Base-by-base conservation (phyloP, 2,329 filamentous ascomycete genomes). In the Aspergillus alliaceus region DNA sequence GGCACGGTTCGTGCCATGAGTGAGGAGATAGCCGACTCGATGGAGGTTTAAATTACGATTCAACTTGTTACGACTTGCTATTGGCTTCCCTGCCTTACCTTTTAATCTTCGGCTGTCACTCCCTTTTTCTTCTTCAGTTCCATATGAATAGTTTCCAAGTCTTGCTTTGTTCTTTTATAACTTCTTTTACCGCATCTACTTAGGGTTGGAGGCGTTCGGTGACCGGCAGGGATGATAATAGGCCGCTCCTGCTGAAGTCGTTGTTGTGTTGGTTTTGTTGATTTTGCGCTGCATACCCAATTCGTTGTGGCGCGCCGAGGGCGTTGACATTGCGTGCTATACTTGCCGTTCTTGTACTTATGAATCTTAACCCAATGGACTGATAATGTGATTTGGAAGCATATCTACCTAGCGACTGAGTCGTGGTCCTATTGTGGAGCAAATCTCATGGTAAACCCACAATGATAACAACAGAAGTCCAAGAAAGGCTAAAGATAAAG, bases 1-100 rank as follows among this genome's bases (percentile, higher is more conserved):
- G 78, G 78, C 39, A 75, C 72, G 22, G 77, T 82, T 12, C 74
- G 81, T 34, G 79, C 79, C 3, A 77, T 82, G 76, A 83, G 80
- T 60, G 80, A 84, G 66, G 79, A 82, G 54, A 75, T 83, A 53
- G 75, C 78, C 48, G 81, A 82, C 48, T 74, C 74, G 11, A 82
- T 84, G 79, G 81, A 84, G 60, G 74, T 83, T 49, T 83, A 25
- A 68, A 72, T 57, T 42, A n/a, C 27, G 25, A 46, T 57, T 42
- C 7, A 18, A 48, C 37, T 34, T 11, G 22, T 54, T 40, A 34
- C 44, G 29, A 54, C 58, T 29, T 58, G 51, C 44, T 64, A 22
- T 47, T 63, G n/a, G 22, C 58, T 22, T 51, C 24, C 4, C 51
- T 46, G 34, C 57, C 31, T 60, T 51, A 60, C 59, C 57, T 67